Base-by-base conservation (phyloP, 2,329 filamentous ascomycete genomes). In the Ophiostoma sp. region DNA sequence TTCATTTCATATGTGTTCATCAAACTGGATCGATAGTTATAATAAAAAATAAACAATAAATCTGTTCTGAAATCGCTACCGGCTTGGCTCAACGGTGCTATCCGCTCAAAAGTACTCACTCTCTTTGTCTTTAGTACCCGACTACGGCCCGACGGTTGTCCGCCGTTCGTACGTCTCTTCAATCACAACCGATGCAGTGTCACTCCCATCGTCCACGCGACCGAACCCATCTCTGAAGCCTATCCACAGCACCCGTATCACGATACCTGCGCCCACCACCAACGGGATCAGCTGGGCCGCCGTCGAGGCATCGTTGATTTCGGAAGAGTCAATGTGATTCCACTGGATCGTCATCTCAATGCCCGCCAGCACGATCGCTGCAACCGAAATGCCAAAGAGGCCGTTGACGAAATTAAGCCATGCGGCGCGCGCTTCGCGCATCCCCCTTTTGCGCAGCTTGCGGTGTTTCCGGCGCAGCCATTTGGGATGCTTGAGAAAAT, bases 301-400 rank as follows among this genome's bases (percentile, higher is more conserved):
- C 6, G 73, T 68, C 39, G 70, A 57, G 81, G 66, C 79, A 20
- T 52, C 44, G 44, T 54, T 54, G 27, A 67, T 31, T 17, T 66
- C 80, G 48, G 78, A 75, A 11, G 68, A 68, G 23, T 15, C 65
- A 48, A 75, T 71, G 27, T 70, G 27, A 60, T 75, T 75, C 73
- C 73, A 76, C 8, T 68, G 70, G 33, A 76, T 73, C 6, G 72
- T 72, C 52, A 74, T 72, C 71, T 76, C 74, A 39, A 75, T 67
- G 4, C 68, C 69, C 2, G 39, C 35, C 11, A 71, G 54, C 8
- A 67, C 17, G 15, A 69, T 13, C 7, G 20, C 54, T 17, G 54
- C 66, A 13, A 67, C 48, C 5, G 41, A 20, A 35, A 68, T 27
- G 8, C 54, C 36, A 39, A 71, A 69, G 17, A 70, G 6, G 31